Evolutionary conservation across 2,329 filamentous ascomycete species (phyloP).

Genomic region (Geosmithia putterillii): DNA sequence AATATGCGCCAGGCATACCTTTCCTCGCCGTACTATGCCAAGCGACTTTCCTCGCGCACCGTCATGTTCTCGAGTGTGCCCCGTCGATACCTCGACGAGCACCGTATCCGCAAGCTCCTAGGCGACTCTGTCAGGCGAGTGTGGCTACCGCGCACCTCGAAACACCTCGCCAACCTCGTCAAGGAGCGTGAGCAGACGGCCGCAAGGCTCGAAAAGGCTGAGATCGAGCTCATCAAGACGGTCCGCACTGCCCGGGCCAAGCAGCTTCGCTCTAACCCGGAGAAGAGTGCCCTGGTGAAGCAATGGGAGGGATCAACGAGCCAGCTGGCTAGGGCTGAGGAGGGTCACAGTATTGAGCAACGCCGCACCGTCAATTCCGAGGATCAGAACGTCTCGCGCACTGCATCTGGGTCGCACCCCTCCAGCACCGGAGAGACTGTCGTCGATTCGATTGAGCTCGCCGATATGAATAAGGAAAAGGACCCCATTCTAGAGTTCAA

Average conservation of each 20-base stretch:
- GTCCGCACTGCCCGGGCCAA: constrained; percentile 64
- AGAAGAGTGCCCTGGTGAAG: neutral
- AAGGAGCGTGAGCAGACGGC: constrained; percentile 70
- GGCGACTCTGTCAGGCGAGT: constrained; percentile 70
- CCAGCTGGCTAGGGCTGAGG: constrained; percentile 1
- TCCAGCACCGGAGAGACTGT: neutral
- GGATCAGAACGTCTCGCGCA: neutral
- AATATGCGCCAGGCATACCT: constrained; percentile 89
- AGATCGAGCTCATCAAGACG: constrained; percentile 71
- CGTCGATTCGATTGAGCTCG: constrained; percentile 2
- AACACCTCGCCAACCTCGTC: constrained; percentile 68
- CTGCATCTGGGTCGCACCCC: neutral
- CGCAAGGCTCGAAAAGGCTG: constrained; percentile 72
- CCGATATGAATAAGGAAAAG: neutral
- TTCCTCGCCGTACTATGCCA: constrained; percentile 70
- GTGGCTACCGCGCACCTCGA: constrained; percentile 71
- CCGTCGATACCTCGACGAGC: constrained; percentile 61
- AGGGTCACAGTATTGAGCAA: neutral
- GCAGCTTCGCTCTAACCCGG: constrained; percentile 7
- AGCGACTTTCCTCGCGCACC: constrained; percentile 78
- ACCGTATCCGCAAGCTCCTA: constrained; percentile 69
- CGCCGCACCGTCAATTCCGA: constrained; percentile 2
- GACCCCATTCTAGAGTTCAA: neutral
- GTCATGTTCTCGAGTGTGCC: constrained; percentile 85
- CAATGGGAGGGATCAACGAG: neutral